Conservation (phyloP, 805 yeast genomes). For the Nakazawaea wyomingensis region DNA sequence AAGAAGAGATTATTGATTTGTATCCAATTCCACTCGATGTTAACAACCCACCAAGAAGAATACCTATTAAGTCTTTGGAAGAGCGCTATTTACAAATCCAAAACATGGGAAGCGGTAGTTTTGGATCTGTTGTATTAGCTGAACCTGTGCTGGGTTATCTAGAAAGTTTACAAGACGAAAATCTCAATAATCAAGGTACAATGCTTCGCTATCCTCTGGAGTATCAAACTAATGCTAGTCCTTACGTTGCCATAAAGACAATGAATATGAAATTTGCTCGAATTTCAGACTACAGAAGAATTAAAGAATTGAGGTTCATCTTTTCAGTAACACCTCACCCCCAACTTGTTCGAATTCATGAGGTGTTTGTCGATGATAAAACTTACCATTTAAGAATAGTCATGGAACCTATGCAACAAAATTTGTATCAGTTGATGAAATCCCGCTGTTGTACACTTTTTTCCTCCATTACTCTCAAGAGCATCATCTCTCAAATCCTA, state of each 20-base stretch:
- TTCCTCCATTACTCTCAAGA: constrained; percentile 53
- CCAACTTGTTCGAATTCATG: constrained; percentile 68
- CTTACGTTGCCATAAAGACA: constrained; percentile 74
- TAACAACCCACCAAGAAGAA: constrained; percentile 31
- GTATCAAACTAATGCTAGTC: constrained; percentile 14
- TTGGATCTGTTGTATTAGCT: constrained; percentile 67
- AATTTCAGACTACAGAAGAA: constrained; percentile 51
- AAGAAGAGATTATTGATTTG: too few species aligned
- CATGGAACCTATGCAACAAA: constrained; percentile 87
- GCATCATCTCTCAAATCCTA: constrained; percentile 66
- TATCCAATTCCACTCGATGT: constrained; percentile 30
- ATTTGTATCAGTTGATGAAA: constrained; percentile 70
- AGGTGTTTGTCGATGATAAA: constrained; percentile 66
- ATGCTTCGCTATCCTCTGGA: constrained; percentile 40
- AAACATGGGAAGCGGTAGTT: constrained; percentile 67
- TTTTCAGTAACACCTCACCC: constrained; percentile 65
- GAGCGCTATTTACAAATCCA: constrained; percentile 45
- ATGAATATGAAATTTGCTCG: constrained; percentile 53
- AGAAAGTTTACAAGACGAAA: too few species aligned
- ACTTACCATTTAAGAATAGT: constrained; percentile 66
- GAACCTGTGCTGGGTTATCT: constrained; percentile 31
- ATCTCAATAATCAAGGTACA: constrained; percentile 33
- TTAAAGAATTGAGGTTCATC: constrained; percentile 66
- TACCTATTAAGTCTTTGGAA: constrained; percentile 39
- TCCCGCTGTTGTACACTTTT: constrained; percentile 50